Evolutionary conservation across 805 yeast species (phyloP).

Genomic region (Ogataea henricii): DNA sequence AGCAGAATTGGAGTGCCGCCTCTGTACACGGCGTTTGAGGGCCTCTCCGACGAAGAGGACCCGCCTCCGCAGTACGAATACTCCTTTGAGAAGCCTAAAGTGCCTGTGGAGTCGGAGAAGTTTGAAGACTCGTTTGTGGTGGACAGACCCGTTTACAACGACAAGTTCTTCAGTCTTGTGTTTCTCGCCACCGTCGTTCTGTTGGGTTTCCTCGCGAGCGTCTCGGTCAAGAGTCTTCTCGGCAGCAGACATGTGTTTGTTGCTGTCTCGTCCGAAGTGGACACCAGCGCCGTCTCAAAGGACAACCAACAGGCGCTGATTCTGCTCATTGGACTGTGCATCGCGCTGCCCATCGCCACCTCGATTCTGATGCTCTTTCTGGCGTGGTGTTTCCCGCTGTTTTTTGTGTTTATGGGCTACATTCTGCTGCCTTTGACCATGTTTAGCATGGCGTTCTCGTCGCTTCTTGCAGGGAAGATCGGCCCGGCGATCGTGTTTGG

Average conservation of each 20-base stretch:
- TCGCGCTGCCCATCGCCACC: slow-evolving; percentile 25
- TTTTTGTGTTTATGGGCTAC: slow-evolving; percentile 33
- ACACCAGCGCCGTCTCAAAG: slow-evolving; percentile 3
- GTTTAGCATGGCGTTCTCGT: slow-evolving; percentile 25
- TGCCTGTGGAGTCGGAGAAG: slow-evolving; percentile 36
- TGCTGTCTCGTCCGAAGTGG: not conserved
- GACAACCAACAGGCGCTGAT: slow-evolving; percentile 10
- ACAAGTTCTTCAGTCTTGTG: slow-evolving; percentile 67
- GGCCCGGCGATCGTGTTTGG: slow-evolving; percentile 21
- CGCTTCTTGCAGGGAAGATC: slow-evolving; percentile 23
- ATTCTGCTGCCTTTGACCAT: slow-evolving; percentile 30
- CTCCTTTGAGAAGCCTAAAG: slow-evolving; percentile 33
- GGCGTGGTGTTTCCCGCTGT: slow-evolving; percentile 31
- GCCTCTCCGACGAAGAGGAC: slow-evolving; percentile 22
- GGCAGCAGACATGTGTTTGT: slow-evolving; percentile 10
- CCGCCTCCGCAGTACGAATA: slow-evolving; percentile 33
- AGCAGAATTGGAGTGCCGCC: slow-evolving; percentile 19
- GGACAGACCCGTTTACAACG: slow-evolving; percentile 64
- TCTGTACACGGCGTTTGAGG: slow-evolving; percentile 19
- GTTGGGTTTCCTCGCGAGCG: slow-evolving; percentile 15
- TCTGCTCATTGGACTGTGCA: slow-evolving; percentile 15
- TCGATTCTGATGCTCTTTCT: slow-evolving; percentile 24
- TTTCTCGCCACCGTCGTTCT: slow-evolving; percentile 28
- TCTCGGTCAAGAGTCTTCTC: slow-evolving; percentile 15
- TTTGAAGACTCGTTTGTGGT: slow-evolving; percentile 73